Conservation (phyloP, 257 asterid species). For the Solanum corneliomulleri region DNA sequence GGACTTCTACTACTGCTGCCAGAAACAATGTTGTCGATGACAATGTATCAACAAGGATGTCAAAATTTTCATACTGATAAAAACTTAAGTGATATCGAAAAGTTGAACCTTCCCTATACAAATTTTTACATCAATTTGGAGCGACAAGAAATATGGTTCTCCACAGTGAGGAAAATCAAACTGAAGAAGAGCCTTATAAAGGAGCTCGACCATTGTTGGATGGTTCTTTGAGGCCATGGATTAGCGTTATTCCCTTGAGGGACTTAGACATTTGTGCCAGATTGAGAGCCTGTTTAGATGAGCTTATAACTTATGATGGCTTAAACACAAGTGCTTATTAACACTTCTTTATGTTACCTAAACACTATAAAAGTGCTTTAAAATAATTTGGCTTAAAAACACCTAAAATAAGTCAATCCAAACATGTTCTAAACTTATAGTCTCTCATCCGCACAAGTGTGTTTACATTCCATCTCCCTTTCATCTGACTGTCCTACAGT, state of each 20-base stretch:
- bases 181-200: neutral
- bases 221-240: neutral
- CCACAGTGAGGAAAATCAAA: neutral
- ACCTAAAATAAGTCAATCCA: neutral
- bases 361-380: no score
- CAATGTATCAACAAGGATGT: neutral
- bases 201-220: neutral
- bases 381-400: neutral
- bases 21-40: neutral
- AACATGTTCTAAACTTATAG: neutral
- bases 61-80: neutral
- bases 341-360: no score
- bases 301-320: no score
- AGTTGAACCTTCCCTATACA: neutral
- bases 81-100: neutral
- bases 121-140: neutral
- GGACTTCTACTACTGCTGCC: neutral
- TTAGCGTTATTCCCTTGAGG: neutral
- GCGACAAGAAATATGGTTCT: neutral
- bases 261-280: neutral
- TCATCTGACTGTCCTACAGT: neutral
- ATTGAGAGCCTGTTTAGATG: no score
- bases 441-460: neutral
- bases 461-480: neutral
- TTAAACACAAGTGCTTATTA: no score